These are phyloP conservation scores for Nemania diffusa DNA, from an alignment of 2,329 filamentous ascomycete genomes.

Conservation along the genomic window DNA sequence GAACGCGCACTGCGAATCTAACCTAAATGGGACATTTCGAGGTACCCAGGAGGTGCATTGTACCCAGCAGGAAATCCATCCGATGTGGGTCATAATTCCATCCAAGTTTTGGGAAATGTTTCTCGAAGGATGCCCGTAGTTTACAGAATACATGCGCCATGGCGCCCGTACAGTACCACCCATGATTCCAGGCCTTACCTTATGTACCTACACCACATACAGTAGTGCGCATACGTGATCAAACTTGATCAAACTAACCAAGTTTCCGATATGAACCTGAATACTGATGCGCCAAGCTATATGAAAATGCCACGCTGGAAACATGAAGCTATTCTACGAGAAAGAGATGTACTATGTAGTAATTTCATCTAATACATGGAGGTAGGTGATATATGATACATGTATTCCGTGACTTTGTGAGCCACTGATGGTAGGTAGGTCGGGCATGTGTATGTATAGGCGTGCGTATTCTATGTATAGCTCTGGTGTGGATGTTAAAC, in stretches of 20 bases:
- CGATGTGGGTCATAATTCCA: constrained; percentile 33
- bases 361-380: background rate
- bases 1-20: constrained; percentile 18
- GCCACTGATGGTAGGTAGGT: too few species aligned
- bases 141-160: background rate
- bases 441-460: too few species aligned
- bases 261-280: constrained; percentile 9
- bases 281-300: constrained; percentile 14
- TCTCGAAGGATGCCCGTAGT: constrained; percentile 18
- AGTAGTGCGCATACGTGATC: background rate
- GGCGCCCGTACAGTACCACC: background rate
- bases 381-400: background rate
- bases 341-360: background rate
- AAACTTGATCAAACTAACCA: constrained; percentile 4
- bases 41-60: constrained; percentile 2
- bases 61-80: constrained; percentile 9
- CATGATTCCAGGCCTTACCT: constrained; percentile 8
- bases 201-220: constrained; percentile 7
- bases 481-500: too few species aligned
- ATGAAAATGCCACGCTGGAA: background rate
- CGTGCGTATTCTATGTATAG: too few species aligned
- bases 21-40: constrained; percentile 6
- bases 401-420: background rate
- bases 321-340: background rate
- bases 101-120: constrained; percentile 30